phyloP scores from a whole-genome alignment of 148 eudicot species.

The Camellia sinensis region DNA sequence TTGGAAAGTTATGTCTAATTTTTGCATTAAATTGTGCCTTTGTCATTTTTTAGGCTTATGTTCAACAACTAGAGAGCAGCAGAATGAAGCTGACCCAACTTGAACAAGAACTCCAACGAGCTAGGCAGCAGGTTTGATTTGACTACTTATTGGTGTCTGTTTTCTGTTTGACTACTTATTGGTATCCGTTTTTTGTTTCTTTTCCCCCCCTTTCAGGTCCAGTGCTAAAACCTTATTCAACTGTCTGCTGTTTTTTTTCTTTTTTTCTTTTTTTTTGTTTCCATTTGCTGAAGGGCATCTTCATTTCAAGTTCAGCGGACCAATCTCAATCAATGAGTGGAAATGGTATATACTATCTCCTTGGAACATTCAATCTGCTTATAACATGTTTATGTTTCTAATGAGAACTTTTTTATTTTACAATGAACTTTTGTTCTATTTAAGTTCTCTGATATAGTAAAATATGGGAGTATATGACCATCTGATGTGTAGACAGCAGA shows the following conservation, averaged over 20 bases:
- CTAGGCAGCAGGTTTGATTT: conserved; percentile 27
- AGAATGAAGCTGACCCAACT: conserved; percentile 29
- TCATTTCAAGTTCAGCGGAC: conserved; percentile 30
- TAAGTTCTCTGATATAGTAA: background rate
- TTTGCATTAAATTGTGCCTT: background rate
- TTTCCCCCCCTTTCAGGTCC: background rate
- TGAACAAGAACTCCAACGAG: conserved; percentile 32
- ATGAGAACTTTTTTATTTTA: background rate
- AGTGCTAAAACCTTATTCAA: background rate
- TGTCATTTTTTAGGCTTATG: conserved; percentile 21
- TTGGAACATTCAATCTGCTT: background rate
- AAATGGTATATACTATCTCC: conserved; percentile 23
- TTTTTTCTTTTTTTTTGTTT: background rate
- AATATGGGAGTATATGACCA: background rate
- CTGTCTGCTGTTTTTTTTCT: background rate
- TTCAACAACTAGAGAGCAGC: conserved; percentile 30
- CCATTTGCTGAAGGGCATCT: conserved; percentile 24
- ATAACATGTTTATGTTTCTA: background rate
- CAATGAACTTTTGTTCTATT: background rate
- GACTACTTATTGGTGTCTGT: background rate
- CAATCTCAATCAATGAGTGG: conserved; percentile 31
- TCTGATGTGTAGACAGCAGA: background rate
- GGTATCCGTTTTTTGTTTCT: too few species aligned
- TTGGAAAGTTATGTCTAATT: background rate
- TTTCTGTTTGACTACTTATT: background rate